Evolutionary conservation across 768 basidiomycete species (phyloP).

Genomic region (Leccinum pellstonianum): DNA sequence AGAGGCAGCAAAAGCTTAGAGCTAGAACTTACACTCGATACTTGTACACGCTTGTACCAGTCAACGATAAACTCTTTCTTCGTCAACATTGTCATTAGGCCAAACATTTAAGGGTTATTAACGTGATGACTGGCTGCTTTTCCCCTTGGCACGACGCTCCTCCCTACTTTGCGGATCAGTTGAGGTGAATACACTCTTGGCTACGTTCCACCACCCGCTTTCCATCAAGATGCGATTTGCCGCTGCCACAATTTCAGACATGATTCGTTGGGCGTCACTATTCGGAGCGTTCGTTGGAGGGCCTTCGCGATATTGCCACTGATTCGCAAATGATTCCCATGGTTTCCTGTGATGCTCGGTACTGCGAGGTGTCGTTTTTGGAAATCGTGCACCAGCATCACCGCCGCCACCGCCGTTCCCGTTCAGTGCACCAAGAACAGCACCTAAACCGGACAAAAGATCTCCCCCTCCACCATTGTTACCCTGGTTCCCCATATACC

Average conservation of each 20-base stretch:
- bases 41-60: slow-evolving; percentile 10
- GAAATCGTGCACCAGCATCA: slow-evolving; percentile 26
- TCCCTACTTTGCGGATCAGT: slow-evolving; percentile 7
- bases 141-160: slow-evolving; percentile 9
- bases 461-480: slow-evolving; percentile 34
- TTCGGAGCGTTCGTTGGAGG: slow-evolving; percentile 23
- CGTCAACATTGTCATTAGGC: not conserved
- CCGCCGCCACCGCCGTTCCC: slow-evolving; percentile 35
- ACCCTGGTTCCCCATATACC: slow-evolving; percentile 46
- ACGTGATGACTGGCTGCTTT: slow-evolving; percentile 12
- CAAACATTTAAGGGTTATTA: slow-evolving; percentile 10
- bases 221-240: slow-evolving; percentile 34
- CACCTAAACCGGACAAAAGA: slow-evolving; percentile 40
- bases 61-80: slow-evolving; percentile 2
- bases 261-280: slow-evolving; percentile 44
- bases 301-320: slow-evolving; percentile 51
- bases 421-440: slow-evolving; percentile 43
- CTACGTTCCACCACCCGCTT: slow-evolving; percentile 40
- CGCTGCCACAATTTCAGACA: slow-evolving; percentile 42
- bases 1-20: slow-evolving; percentile 27
- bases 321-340: slow-evolving; percentile 66
- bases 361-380: slow-evolving; percentile 17
- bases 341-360: slow-evolving; percentile 40
- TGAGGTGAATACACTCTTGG: slow-evolving; percentile 30
- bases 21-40: not conserved